These are phyloP conservation scores for Capsella rubella DNA, from an alignment of 441 rosid genomes.

Conservation along the genomic window DNA sequence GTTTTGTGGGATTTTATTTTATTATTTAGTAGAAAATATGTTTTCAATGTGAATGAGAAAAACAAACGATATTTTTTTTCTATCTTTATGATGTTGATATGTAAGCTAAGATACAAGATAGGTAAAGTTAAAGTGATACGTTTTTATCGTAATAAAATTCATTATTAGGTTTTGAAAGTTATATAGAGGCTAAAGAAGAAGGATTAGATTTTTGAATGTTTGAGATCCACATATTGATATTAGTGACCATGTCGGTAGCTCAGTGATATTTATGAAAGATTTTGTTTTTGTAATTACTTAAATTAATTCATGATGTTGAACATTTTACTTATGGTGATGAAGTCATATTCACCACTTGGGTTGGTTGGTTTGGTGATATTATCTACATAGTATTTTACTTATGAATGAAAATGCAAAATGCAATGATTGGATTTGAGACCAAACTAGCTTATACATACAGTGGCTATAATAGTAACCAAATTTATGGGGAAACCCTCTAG, in stretches of 20 bases:
- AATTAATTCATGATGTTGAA: neutral
- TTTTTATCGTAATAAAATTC: conserved; percentile 5
- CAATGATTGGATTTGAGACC: too few species aligned
- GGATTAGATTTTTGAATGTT: conserved; percentile 31
- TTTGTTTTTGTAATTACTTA: neutral
- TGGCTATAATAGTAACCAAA: too few species aligned
- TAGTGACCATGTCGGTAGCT: conserved; percentile 31
- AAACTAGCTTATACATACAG: too few species aligned
- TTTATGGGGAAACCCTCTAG: too few species aligned
- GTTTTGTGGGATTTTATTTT: neutral
- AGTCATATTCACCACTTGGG: conserved; percentile 7
- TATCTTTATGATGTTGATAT: neutral
- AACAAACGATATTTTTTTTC: neutral
- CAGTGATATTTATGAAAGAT: conserved; percentile 4
- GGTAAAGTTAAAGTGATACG: neutral
- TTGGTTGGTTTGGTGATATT: conserved; percentile 10
- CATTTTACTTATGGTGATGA: neutral
- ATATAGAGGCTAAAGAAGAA: neutral
- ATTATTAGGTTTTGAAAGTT: conserved; percentile 22
- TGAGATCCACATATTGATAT: conserved; percentile 24
- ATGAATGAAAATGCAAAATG: too few species aligned
- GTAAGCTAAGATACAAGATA: neutral
- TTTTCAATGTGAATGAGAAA: neutral
- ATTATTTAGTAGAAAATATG: too few species aligned
- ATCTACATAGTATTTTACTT: too few species aligned